These are phyloP conservation scores for Arthroderma sp. DNA, from an alignment of 2,329 filamentous ascomycete genomes.

Conservation along the genomic window DNA sequence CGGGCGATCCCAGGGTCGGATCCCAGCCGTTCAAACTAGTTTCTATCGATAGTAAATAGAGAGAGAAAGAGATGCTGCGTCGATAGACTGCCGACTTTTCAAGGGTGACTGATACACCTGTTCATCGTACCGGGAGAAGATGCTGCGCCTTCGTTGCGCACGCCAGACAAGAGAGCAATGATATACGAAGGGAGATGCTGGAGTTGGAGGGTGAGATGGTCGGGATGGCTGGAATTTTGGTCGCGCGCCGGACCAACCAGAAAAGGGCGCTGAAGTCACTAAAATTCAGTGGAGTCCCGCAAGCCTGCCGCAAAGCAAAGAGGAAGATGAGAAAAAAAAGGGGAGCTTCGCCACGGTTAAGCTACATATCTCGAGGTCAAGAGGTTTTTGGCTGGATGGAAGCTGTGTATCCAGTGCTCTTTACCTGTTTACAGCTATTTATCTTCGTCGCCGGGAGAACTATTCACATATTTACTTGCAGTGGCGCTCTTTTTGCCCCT, in stretches of 20 bases:
- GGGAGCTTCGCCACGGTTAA: too few species aligned
- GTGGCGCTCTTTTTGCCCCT: too few species aligned
- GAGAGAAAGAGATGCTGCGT: not conserved
- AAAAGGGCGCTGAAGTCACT: not conserved
- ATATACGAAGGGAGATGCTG: not conserved
- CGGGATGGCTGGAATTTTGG: not conserved
- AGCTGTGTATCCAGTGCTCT: too few species aligned
- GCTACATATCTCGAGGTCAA: too few species aligned
- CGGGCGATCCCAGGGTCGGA: not conserved
- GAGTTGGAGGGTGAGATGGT: not conserved
- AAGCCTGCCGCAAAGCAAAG: too few species aligned
- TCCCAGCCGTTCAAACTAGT: not conserved
- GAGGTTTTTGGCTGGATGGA: too few species aligned
- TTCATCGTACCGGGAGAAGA: not conserved
- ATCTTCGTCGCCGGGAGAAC: too few species aligned
- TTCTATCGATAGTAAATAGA: not conserved
- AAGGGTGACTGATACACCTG: not conserved
- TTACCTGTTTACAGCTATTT: too few species aligned
- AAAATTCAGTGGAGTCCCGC: too few species aligned
- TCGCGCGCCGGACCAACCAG: slow-evolving; percentile 1
- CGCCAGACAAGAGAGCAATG: too few species aligned
- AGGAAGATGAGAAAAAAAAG: too few species aligned
- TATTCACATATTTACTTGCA: too few species aligned
- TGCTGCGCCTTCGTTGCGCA: not conserved
- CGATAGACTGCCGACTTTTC: not conserved